Conservation (phyloP, 2,329 filamentous ascomycete species). For the Calonectria honghensis region DNA sequence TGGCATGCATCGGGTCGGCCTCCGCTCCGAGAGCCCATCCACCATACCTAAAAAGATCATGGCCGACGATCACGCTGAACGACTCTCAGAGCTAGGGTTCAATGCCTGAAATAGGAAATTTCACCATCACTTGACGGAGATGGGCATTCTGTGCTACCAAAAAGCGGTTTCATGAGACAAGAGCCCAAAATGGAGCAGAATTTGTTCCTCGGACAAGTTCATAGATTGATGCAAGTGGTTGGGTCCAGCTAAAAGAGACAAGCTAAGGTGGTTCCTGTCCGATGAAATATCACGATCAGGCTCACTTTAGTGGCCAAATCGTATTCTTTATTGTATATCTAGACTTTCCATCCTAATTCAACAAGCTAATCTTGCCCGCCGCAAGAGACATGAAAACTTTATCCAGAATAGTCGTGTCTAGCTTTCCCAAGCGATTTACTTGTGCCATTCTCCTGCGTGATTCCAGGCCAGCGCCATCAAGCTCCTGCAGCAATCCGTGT, state of each 20-base stretch:
- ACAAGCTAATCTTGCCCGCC: slow-evolving; percentile 21
- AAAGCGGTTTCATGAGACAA: not conserved
- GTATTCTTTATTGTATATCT: not conserved
- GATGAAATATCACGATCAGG: not conserved
- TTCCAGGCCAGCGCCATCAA: slow-evolving; percentile 57
- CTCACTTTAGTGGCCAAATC: not conserved
- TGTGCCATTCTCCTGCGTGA: slow-evolving; percentile 31
- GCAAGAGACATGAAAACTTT: slow-evolving; percentile 22
- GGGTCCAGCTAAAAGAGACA: too few species aligned
- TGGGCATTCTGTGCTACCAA: not conserved
- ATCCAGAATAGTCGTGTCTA: not conserved
- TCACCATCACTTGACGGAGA: not conserved
- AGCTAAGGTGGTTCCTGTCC: not conserved
- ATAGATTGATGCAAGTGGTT: not conserved
- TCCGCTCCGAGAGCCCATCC: slow-evolving; percentile 25
- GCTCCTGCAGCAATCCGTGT: slow-evolving; percentile 59
- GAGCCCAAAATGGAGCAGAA: not conserved
- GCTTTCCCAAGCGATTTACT: not conserved
- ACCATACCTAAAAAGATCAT: slow-evolving; percentile 20
- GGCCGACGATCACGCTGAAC: not conserved
- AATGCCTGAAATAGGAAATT: not conserved
- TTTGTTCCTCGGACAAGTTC: not conserved
- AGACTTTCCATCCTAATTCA: slow-evolving; percentile 10
- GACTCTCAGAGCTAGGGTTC: not conserved
- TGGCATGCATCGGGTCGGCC: slow-evolving; percentile 24